These are phyloP conservation scores for Rhododendron williamsianum DNA, from an alignment of 148 eudicot genomes.

Conservation along the genomic window DNA sequence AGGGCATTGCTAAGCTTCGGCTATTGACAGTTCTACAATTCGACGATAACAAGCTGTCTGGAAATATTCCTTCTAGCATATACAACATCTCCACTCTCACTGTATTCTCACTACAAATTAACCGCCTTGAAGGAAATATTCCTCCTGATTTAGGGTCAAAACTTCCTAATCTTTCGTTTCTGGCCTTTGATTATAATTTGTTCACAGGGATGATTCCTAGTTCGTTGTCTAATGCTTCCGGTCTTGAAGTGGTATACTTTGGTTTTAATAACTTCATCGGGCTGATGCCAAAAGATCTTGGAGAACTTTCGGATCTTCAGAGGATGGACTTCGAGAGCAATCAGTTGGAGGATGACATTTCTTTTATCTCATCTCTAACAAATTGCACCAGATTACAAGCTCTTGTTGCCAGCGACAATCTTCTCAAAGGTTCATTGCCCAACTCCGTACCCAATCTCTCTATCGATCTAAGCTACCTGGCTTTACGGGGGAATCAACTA, in stretches of 20 bases:
- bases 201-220: not conserved
- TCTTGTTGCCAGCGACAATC: too few species aligned
- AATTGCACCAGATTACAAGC: fast-evolving
- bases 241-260: not conserved
- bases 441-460: too few species aligned
- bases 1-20: not conserved
- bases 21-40: not conserved
- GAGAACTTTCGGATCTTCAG: not conserved
- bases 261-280: not conserved
- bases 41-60: not conserved
- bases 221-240: not conserved
- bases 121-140: not conserved
- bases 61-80: not conserved
- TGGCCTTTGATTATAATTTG: not conserved
- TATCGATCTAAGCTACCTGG: too few species aligned
- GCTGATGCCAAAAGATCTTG: not conserved
- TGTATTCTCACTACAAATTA: fast-evolving
- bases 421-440: too few species aligned
- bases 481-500: too few species aligned
- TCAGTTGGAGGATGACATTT: not conserved
- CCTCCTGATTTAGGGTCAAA: not conserved
- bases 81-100: not conserved
- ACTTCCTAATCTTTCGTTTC: not conserved
- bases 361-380: too few species aligned
- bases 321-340: not conserved